These are phyloP conservation scores for Henningerozyma blattae DNA, from an alignment of 805 yeast species.

Conservation along the genomic window DNA sequence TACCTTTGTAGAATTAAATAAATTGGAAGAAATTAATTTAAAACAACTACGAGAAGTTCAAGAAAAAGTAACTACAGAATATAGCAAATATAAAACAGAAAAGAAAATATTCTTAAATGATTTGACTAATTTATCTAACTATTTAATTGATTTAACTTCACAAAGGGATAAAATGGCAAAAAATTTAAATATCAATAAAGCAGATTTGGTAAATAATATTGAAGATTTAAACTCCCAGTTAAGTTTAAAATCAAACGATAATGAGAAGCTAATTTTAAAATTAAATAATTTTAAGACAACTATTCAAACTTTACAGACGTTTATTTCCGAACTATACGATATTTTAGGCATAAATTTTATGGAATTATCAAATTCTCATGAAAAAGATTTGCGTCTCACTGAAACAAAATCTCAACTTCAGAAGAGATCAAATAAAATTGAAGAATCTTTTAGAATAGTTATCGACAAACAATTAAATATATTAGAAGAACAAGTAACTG, in stretches of 20 bases:
- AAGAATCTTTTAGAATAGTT: too few relatives aligned
- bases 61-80: slow-evolving; percentile 49
- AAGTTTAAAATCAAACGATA: slow-evolving; percentile 26
- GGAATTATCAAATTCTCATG: too few relatives aligned
- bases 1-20: too few relatives aligned
- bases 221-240: slow-evolving; percentile 38
- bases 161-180: slow-evolving; percentile 48
- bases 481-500: too few relatives aligned
- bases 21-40: slow-evolving; percentile 56
- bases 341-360: too few relatives aligned
- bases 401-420: too few relatives aligned
- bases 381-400: too few relatives aligned
- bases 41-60: slow-evolving; percentile 49
- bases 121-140: slow-evolving; percentile 47
- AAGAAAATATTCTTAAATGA: slow-evolving; percentile 46
- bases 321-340: slow-evolving; percentile 19
- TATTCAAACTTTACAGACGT: slow-evolving; percentile 41
- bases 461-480: too few relatives aligned
- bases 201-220: slow-evolving; percentile 39
- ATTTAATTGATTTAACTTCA: slow-evolving; percentile 42
- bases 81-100: slow-evolving; percentile 48
- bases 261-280: slow-evolving; percentile 33
- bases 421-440: too few relatives aligned
- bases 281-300: slow-evolving; percentile 41
- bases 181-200: slow-evolving; percentile 51